These are phyloP conservation scores for Fraxinus baroniana DNA, from an alignment of 305 asterid species.

Conservation along the genomic window DNA sequence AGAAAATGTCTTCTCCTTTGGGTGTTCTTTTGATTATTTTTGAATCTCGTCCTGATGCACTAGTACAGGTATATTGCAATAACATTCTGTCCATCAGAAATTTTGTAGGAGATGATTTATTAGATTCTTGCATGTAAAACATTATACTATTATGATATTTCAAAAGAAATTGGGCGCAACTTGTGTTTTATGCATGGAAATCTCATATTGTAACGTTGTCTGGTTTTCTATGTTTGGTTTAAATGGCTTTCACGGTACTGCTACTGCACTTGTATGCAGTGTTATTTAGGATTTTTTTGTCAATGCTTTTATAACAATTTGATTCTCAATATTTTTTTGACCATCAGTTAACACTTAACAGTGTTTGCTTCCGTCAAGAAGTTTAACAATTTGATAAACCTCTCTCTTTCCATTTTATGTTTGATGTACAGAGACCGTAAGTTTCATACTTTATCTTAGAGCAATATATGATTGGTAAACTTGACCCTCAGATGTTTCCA, in stretches of 20 bases:
- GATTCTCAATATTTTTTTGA: background rate
- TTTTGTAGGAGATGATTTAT: background rate
- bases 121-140: background rate
- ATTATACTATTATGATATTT: background rate
- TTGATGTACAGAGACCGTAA: background rate
- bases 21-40: constrained; percentile 66
- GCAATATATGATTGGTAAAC: background rate
- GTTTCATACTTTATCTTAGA: background rate
- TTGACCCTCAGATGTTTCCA: background rate
- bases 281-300: background rate
- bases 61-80: constrained; percentile 54
- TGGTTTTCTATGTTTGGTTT: background rate
- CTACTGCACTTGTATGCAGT: background rate
- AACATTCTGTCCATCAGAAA: constrained; percentile 1
- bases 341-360: background rate
- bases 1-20: constrained; percentile 59
- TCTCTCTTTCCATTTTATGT: background rate
- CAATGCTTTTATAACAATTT: background rate
- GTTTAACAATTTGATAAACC: background rate
- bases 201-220: background rate
- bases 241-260: background rate
- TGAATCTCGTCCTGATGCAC: constrained; percentile 77
- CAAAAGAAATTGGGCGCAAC: background rate
- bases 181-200: background rate
- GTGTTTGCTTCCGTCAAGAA: background rate